Evolutionary conservation across 176 grass and related monocot genomes (phyloP).

Genomic region (Secale cereale): DNA sequence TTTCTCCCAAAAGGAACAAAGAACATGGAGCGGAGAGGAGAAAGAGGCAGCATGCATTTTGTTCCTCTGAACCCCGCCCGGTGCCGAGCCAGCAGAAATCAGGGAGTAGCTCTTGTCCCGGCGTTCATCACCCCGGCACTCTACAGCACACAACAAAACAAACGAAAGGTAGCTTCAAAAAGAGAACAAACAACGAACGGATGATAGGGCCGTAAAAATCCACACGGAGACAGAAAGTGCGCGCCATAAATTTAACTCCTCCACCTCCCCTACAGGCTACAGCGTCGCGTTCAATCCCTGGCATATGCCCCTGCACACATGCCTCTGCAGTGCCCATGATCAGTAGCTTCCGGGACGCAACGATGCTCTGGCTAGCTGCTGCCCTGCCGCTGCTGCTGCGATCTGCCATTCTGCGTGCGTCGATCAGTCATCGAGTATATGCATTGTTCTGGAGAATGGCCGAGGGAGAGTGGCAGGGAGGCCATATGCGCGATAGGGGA

Average conservation of each 20-base stretch:
- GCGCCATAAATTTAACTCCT: background rate
- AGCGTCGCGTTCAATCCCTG: background rate
- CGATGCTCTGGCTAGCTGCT: background rate
- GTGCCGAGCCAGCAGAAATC: no score
- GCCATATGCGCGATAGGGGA: conserved; percentile 3
- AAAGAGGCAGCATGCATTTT: no score
- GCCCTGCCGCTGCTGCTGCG: background rate
- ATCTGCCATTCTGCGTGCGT: background rate
- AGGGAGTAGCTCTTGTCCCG: no score
- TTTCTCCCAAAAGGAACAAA: no score
- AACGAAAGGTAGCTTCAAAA: no score
- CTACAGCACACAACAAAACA: background rate
- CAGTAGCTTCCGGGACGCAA: conserved; percentile 29
- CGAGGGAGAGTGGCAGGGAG: background rate
- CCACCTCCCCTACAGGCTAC: background rate
- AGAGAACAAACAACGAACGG: no score
- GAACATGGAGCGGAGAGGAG: no score
- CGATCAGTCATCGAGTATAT: conserved; percentile 6
- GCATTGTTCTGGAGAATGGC: background rate
- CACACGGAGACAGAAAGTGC: background rate
- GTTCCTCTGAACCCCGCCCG: no score
- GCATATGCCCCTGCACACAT: background rate
- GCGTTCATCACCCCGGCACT: background rate
- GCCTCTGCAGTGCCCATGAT: conserved; percentile 18
- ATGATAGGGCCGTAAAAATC: background rate